Evolutionary conservation across 2,329 filamentous ascomycete species (phyloP), one percentile per base, ranked within the genome.

Genomic region (Aureobasidium sp.): DNA sequence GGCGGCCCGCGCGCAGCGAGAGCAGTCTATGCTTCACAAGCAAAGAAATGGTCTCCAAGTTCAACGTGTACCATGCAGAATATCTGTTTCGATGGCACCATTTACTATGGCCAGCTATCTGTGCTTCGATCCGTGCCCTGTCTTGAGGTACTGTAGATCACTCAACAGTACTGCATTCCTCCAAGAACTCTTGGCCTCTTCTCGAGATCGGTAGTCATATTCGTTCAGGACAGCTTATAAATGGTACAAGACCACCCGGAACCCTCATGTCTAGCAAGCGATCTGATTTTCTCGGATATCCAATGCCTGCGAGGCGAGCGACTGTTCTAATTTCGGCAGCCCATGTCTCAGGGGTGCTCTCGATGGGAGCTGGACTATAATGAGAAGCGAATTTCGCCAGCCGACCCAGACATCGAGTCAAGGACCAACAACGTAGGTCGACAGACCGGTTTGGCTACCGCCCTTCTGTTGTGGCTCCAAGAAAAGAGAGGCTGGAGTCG

Each of bases 11-110:
- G 51, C 51, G 37, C 51, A 42, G 40, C 29, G 53, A 27, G 8
- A 25, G 53, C 35, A 46, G 53, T 57, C 53, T 37, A 57, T 57
- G 53, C 53, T 57, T 57, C 33, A 23, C 40, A 55, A 55, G 51
- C 51, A 55, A 54, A 35, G 27, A 55, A 55, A 45, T 38, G 29
- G 19, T 35, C 51, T 46, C 9, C 40, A 35, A 46, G 33, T 53
- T 31, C 37, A 40, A 57, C 53, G 53, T 46, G 35, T 40, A 19
- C 40, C 53, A 57, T 57, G 53, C 53, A 57, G 51, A 55, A 42
- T 55, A 35, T 43, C 51, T 55, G 51, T 55, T 33, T 43, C 25
- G 21, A 33, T 55, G 13, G 51, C 37, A 55, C 51, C 51, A 55
- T 33, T 31, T 31, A 33, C 51, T 31, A 13, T 55, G 25, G 33